phyloP scores from a whole-genome alignment of 139 green algal genomes.

The Chlamydomonas sp. region DNA sequence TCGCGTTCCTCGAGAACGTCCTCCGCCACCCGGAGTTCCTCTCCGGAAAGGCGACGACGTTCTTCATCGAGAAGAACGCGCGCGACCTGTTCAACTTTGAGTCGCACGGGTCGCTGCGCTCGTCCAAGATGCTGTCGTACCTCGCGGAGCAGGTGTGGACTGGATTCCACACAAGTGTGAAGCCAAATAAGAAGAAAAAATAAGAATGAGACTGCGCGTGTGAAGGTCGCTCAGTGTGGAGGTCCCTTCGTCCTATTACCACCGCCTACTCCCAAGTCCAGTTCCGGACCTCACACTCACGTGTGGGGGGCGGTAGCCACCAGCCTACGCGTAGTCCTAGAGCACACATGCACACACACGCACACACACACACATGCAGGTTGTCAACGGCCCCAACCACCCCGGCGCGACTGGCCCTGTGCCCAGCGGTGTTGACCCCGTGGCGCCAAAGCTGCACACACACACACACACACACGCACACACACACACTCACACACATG shows the following conservation, averaged over 20 bases:
- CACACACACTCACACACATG: no score
- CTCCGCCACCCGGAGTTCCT: constrained; percentile 82
- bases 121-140: constrained; percentile 69
- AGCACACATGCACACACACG: no score
- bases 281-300: no score
- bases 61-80: constrained; percentile 77
- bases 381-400: constrained; percentile 58
- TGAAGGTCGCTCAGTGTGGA: no score
- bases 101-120: constrained; percentile 31
- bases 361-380: no score
- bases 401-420: constrained; percentile 63
- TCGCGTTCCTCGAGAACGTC: constrained; percentile 86
- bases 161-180: background rate
- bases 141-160: constrained; percentile 42
- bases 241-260: no score
- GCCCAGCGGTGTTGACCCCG: constrained; percentile 37
- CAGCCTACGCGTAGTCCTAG: no score
- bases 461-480: no score
- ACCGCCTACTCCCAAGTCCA: no score
- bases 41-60: constrained; percentile 51
- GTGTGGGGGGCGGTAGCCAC: no score
- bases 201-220: no score
- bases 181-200: no score
- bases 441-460: constrained; percentile 31
- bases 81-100: constrained; percentile 62